Evolutionary conservation across 2,329 filamentous ascomycete species (phyloP), one percentile per base, ranked within the genome.

Genomic region (Aspergillus udagawae): DNA sequence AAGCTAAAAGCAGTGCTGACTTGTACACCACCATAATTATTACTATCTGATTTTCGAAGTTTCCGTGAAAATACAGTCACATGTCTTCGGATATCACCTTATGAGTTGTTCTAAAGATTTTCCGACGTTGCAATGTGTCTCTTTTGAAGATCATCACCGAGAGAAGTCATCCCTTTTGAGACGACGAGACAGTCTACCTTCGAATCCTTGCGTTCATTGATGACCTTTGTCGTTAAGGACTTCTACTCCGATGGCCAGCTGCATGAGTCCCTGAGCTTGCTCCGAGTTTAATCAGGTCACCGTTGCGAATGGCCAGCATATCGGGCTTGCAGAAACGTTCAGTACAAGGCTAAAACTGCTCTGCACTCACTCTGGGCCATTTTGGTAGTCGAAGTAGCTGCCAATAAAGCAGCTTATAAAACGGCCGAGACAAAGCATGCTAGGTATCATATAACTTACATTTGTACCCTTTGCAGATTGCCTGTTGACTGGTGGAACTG

Each of bases 1-100:
- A 64, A 58, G 56, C 51, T 52, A 58, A 52, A 32, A 51, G 45
- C 23, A 32, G 45, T 25, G 2, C 23, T 47, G 23, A 21, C 12
- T 14, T 47, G 42, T 27, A 47, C 23, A 12, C 44, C 12, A 25
- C 44, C 10, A 21, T 47, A 12, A 21, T 23, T 21, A 23, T 27
- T 14, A 47, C 23, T 27, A 17, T 38, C 32, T 2, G 14, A 7
- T 38, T 38, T 38, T 17, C 5, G 14, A 7, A 38, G 6, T 38
- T 38, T 38, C 14, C 12, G 5, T 23, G 12, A 5, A 47, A 47
- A 12, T 47, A 47, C 20, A 14, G 44, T 27, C 44, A 47, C 44
- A 47, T 47, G 44, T 47, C 44, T 14, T 47, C 23, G 44, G 44
- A 47, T 27, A 47, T 23, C 23, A 23, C 44, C 14, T 17, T 35